Evolutionary conservation across 371 early-diverging fungal species (phyloP), one percentile per base, ranked within the genome.

Genomic region (Zychaea mexicana): DNA sequence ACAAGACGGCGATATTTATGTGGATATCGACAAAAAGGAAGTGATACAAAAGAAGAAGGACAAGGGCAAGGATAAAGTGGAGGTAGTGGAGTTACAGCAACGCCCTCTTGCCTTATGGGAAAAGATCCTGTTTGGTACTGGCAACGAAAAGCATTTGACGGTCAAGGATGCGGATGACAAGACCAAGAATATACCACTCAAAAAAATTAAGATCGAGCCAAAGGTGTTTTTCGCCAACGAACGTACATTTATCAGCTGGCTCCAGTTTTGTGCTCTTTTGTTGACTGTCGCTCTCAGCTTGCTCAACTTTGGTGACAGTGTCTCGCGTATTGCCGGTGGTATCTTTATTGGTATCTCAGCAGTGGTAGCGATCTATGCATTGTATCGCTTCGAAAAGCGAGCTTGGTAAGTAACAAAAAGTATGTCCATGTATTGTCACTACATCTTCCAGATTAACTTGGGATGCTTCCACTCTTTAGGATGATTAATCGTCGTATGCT

Each of bases 171-270:
- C 67, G 0, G 62, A 69, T 27, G 54, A 73, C 52, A 68, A 69
- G 26, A 30, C 28, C 56, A 61, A 66, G 49, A 55, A 45, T 32
- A 64, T 73, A 39, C 67, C 73, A 17, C 87, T 89, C 2, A 85
- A 92, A 2, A 92, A 95, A 9, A 91, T 95, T 53, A 90, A 98
- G 24, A 90, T 99, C 2, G 99, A 99, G 69, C 99, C 99, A 58
- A 99, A 99, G 80, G 98, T 98, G 22, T 99, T 92, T 78, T 99
- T 99, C 82, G 99, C 99, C 53, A 99, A 99, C 72, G 99, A 99
- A 83, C 88, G 99, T 61, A 99, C 99, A 2, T 99, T 99, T 81
- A 83, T 99, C 49, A 88, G 95, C 17, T 93, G 94, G 94, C 81
- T 93, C 36, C 88, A 92, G 74, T 92, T 93, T 71, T 82, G 91